Conservation (phyloP, 2,329 filamentous ascomycete species). For the Fusarium humuli region DNA sequence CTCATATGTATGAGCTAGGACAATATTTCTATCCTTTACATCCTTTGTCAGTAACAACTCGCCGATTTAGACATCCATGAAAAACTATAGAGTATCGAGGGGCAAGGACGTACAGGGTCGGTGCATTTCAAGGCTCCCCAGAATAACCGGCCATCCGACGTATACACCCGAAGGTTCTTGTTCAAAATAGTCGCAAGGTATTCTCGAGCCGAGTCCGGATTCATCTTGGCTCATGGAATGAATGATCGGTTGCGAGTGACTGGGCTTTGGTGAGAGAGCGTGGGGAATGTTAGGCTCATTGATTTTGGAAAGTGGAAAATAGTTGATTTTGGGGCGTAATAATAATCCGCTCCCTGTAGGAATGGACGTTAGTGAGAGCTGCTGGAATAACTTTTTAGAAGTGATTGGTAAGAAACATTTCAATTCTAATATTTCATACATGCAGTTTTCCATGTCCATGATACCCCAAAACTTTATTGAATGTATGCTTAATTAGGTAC, state of each 20-base stretch:
- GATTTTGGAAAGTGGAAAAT: slow-evolving; percentile 20
- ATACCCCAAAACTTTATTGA: background rate
- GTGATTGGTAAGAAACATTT: background rate
- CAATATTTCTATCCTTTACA: slow-evolving; percentile 85
- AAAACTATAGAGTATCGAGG: slow-evolving; percentile 14
- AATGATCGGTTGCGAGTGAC: slow-evolving; percentile 1
- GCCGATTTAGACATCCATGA: background rate
- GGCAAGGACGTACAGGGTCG: slow-evolving; percentile 75
- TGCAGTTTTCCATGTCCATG: background rate
- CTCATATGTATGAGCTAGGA: slow-evolving; percentile 87
- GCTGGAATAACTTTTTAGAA: background rate
- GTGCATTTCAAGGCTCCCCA: slow-evolving; percentile 94
- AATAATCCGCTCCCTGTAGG: slow-evolving; percentile 4
- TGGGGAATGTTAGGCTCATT: slow-evolving; percentile 16
- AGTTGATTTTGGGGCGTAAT: background rate
- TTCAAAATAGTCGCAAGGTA: slow-evolving; percentile 77
- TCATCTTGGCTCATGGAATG: slow-evolving; percentile 51
- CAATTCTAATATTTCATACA: background rate
- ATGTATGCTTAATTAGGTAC: background rate
- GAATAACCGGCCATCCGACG: slow-evolving; percentile 88
- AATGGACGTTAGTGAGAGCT: background rate
- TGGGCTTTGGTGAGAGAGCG: background rate
- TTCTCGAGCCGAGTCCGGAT: slow-evolving; percentile 63
- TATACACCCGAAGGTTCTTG: slow-evolving; percentile 81
- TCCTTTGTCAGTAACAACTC: background rate